A percentile compares a stretch with the other conserved stretches of the same genome.
These are phyloP conservation scores for Striga hermonthica DNA, from an alignment of 305 asterid species.

Conservation along the genomic window DNA sequence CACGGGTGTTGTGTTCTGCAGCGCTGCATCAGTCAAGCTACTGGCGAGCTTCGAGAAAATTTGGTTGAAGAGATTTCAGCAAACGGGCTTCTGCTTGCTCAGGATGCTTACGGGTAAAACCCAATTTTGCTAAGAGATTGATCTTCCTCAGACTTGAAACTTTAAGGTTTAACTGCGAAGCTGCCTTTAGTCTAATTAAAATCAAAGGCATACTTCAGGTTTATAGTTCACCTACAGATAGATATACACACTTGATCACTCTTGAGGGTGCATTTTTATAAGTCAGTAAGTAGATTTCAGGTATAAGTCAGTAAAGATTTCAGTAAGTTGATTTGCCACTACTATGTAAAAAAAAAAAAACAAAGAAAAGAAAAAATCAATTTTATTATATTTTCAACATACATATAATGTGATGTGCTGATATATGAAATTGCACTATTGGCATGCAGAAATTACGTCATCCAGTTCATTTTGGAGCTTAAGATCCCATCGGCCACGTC, in stretches of 20 bases:
- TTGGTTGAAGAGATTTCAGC: conserved; percentile 64
- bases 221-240: too few species aligned
- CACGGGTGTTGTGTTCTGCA: conserved; percentile 96
- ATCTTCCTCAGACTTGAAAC: conserved; percentile 8
- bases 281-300: background rate
- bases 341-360: too few species aligned
- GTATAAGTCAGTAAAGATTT: too few species aligned
- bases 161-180: background rate
- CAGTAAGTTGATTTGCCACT: too few species aligned
- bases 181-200: too few species aligned
- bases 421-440: background rate
- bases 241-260: background rate
- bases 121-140: conserved; percentile 16
- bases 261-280: background rate
- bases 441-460: conserved; percentile 71
- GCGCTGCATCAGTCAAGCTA: conserved; percentile 71
- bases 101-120: conserved; percentile 88
- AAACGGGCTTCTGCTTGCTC: conserved; percentile 77
- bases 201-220: too few species aligned
- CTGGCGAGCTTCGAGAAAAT: conserved; percentile 62
- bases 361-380: too few species aligned
- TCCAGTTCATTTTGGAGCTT: conserved; percentile 81
- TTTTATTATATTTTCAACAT: background rate
- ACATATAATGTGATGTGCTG: background rate
- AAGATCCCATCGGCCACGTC: conserved; percentile 54